Evolutionary conservation across 805 yeast genomes (phyloP), one percentile per base, ranked within the genome.

Genomic region (Zygoascus biomembranicola): DNA sequence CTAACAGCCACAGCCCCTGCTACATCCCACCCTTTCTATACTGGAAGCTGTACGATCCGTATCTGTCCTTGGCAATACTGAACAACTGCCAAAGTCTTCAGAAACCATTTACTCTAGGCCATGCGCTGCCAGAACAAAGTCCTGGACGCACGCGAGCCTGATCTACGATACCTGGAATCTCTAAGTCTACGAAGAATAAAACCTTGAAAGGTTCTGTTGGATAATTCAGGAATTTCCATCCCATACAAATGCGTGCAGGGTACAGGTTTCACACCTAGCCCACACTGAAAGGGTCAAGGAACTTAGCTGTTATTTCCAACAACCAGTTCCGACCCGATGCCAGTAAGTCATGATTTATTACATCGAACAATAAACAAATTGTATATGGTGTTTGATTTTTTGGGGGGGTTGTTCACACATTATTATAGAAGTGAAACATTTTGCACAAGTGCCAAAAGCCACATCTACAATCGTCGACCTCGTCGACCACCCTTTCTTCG

Each of bases 401-500:
- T 35, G 39, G 39, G 11, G 11, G 35, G 11, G 35, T 32, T 35
- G 13, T 23, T 35, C 8, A 11, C 39, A 35, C 16, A 13, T n/a
- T n/a, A n/a, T n/a, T n/a, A n/a, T 3, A 35, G 5, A 11, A n/a
- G 39, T 11, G 16, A 35, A 35, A 35, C 39, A 9, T n/a, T 35
- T 35, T 35, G 39, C 39, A 35, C 39, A 35, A 11, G 3, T 35
- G 39, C 39, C 35, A 32, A 32, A 13, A 42, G 44, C 8, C 13
- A 10, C 44, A 42, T 6, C 65, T 65, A 88, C 80, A 90, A 86
- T 87, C 99, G 90, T 86, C 99, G 92, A 92, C 99, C 99, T 85
- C 99, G 90, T 84, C 99, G 94, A 88, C 99, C 99, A 89, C 99
- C 99, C 95, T 94, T 95, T 89, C 92, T 88, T 87, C 99, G 94